Conservation (phyloP, 768 basidiomycete genomes). For the Kwoniella newhampshirensis region DNA sequence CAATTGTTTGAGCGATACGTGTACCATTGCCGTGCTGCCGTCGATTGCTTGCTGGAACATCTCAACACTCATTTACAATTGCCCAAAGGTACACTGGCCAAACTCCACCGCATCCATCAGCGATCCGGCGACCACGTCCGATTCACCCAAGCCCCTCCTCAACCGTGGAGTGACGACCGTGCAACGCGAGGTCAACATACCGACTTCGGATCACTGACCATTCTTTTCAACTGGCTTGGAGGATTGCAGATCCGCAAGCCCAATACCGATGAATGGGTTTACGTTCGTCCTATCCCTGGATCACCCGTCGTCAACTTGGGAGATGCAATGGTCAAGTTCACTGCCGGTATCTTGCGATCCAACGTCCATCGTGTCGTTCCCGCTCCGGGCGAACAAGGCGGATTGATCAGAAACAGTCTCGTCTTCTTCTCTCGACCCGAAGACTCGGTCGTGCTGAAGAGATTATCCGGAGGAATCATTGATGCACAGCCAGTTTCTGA, state of each 20-base stretch:
- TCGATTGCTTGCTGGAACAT: constrained; percentile 21
- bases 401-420: constrained; percentile 64
- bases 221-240: constrained; percentile 35
- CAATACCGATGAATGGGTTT: constrained; percentile 27
- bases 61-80: constrained; percentile 24
- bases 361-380: constrained; percentile 63
- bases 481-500: constrained; percentile 39
- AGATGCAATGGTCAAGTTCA: constrained; percentile 64
- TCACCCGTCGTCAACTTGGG: constrained; percentile 66
- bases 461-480: constrained; percentile 58
- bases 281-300: constrained; percentile 59
- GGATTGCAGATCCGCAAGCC: constrained; percentile 27
- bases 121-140: constrained; percentile 30
- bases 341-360: constrained; percentile 65
- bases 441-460: constrained; percentile 59
- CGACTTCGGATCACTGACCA: constrained; percentile 29
- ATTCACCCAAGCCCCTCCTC: constrained; percentile 22
- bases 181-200: constrained; percentile 24
- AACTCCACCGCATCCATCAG: constrained; percentile 20
- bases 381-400: constrained; percentile 62
- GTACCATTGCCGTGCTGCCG: constrained; percentile 19
- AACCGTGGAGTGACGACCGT: constrained; percentile 18
- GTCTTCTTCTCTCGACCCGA: constrained; percentile 69
- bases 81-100: constrained; percentile 20
- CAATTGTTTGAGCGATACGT: constrained; percentile 20